Base-by-base conservation (phyloP, 2,329 filamentous ascomycete genomes). In the Furcasterigmium furcatum region DNA sequence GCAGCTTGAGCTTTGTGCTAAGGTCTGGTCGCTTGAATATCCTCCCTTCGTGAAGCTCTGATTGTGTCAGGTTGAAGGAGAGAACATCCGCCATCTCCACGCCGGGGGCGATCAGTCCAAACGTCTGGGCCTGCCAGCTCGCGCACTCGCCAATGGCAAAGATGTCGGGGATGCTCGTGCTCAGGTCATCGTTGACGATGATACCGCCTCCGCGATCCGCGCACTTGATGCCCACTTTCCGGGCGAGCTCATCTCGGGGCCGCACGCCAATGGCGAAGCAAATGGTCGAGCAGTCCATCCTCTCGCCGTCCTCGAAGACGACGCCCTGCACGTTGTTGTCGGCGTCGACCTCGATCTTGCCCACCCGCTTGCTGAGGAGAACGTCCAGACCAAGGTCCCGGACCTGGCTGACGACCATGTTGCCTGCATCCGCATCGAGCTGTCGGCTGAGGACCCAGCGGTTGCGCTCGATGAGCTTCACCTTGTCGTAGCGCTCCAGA, bases 61-160 rank as follows among this genome's bases (percentile, higher is more conserved):
- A 87, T 61, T 91, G 85, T 4, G 91, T 95, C 47, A 96, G 79
- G 63, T 96, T 96, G 72, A 94, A 96, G 10, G 91, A 83, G 4
- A 96, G 79, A 1, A 96, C 84, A 55, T 95, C 91, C 1, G 91
- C 91, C 88, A 95, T 95, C 65, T 95, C 91, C 29, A 96, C 79
- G 16, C 91, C 91, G 0, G 91, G 91, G 0, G 87, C 90, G 55
- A 96, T 95, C 18, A 96, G 79, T 6, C 91, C 91, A 54, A 90
- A 96, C 0, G 88, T 91, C 64, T 94, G 87, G 54, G 82, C 85
- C 51, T 91, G 78, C 88, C 89, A 96, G 67, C 85, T 94, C 5
- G 91, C 90, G 57, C 91, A 96, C 66, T 96, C 91, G 46, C 91
- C 91, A 41, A 96, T 86, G 39, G 91, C 91, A 60, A 94, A 96